phyloP scores from a whole-genome alignment of 306 rosid species.

The Cicer judaicum region DNA sequence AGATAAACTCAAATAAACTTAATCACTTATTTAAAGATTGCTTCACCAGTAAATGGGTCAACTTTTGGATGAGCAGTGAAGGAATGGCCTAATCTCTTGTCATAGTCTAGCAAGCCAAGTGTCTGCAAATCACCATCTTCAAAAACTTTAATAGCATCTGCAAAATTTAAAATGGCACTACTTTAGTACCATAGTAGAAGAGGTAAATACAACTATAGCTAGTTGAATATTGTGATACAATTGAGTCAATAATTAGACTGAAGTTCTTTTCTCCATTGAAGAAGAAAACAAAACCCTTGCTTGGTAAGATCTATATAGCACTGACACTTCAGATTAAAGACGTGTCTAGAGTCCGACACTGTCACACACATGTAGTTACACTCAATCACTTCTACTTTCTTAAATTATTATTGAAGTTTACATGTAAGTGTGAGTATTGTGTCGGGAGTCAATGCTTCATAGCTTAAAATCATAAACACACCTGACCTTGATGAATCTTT shows the following conservation, averaged over 20 bases:
- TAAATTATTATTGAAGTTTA: too few species aligned
- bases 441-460: too few species aligned
- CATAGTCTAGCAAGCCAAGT: conserved; percentile 90
- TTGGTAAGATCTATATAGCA: too few species aligned
- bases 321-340: too few species aligned
- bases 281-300: conserved; percentile 2
- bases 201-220: conserved; percentile 12
- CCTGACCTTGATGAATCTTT: neutral
- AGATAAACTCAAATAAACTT: neutral
- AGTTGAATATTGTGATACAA: neutral
- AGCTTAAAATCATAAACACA: neutral
- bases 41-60: conserved; percentile 87
- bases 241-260: conserved; percentile 3
- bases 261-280: conserved; percentile 24
- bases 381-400: too few species aligned
- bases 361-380: too few species aligned
- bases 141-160: conserved; percentile 88
- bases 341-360: too few species aligned
- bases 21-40: conserved; percentile 39
- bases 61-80: conserved; percentile 99
- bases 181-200: conserved; percentile 40
- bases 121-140: conserved; percentile 99
- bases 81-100: conserved; percentile 87
- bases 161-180: conserved; percentile 39
- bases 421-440: too few species aligned